Evolutionary conservation across 192 early-diverging fungal genomes (phyloP).

Genomic region (Coemansia sp.): DNA sequence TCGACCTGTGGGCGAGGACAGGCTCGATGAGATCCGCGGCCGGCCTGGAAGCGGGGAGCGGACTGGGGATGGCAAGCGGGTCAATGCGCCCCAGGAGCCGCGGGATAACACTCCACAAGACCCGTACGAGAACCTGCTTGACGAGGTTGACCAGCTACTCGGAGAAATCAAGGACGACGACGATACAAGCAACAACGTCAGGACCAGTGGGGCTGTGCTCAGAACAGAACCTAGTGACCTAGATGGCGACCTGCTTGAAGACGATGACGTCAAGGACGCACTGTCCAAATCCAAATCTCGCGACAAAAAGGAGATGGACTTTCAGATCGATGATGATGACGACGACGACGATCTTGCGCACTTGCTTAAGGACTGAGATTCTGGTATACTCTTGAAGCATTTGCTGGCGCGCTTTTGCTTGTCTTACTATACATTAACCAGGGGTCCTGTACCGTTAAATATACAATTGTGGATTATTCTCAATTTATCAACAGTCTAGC

Average conservation of each 20-base stretch:
- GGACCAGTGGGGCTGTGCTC: neutral
- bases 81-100: slow-evolving; percentile 37
- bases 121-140: slow-evolving; percentile 51
- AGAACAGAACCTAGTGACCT: neutral
- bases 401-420: too few relatives aligned
- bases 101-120: slow-evolving; percentile 25
- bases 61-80: slow-evolving; percentile 1
- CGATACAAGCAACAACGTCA: slow-evolving; percentile 9
- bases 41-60: neutral
- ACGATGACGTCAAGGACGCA: neutral
- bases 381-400: too few relatives aligned
- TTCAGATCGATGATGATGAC: slow-evolving; percentile 32
- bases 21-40: slow-evolving; percentile 18
- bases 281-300: neutral
- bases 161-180: slow-evolving; percentile 48
- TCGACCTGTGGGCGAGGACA: neutral
- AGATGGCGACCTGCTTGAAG: neutral
- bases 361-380: slow-evolving; percentile 18
- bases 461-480: neutral
- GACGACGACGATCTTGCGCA: slow-evolving; percentile 35
- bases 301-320: slow-evolving; percentile 27
- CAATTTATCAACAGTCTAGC: neutral
- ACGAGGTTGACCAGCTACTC: slow-evolving; percentile 55
- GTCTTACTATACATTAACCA: neutral
- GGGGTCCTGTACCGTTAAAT: neutral